Conservation (phyloP, 176 grass and related monocot species). For the Stipa capillata region DNA sequence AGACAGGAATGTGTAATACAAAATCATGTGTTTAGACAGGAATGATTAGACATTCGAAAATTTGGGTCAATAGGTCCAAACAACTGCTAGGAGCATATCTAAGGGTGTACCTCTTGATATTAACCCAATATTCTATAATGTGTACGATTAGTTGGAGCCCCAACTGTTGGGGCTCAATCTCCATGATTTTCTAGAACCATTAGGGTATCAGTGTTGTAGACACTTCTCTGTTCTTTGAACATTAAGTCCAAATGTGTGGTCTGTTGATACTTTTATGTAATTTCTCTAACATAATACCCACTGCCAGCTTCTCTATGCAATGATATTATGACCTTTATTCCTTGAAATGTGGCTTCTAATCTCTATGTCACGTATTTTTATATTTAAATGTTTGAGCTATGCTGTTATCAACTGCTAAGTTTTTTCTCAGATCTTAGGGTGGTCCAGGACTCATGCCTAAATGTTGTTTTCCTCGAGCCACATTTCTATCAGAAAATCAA, state of each 20-base stretch:
- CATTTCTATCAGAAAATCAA: not conserved
- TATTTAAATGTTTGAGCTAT: not conserved
- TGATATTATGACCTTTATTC: slow-evolving; percentile 5
- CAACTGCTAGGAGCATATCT: not conserved
- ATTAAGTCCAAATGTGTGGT: not conserved
- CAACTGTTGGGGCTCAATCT: not conserved
- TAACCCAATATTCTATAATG: not conserved
- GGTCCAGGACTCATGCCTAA: not conserved
- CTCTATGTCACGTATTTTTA: not conserved
- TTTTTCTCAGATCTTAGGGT: not conserved
- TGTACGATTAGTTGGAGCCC: not conserved
- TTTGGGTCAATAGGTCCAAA: not conserved
- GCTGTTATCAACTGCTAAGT: not conserved
- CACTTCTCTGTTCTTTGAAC: not conserved
- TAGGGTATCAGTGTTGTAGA: not conserved
- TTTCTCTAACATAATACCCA: not conserved
- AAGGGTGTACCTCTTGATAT: not conserved
- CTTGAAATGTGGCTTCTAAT: not conserved
- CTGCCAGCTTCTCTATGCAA: not conserved
- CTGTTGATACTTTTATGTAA: not conserved
- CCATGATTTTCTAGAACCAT: not conserved
- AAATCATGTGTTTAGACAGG: not conserved
- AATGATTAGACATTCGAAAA: not conserved
- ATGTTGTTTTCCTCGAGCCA: not conserved
- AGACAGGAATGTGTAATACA: not conserved